These are phyloP conservation scores for Trichocladium uniseriatum DNA, from an alignment of 495 filamentous ascomycete genomes.

Conservation along the genomic window DNA sequence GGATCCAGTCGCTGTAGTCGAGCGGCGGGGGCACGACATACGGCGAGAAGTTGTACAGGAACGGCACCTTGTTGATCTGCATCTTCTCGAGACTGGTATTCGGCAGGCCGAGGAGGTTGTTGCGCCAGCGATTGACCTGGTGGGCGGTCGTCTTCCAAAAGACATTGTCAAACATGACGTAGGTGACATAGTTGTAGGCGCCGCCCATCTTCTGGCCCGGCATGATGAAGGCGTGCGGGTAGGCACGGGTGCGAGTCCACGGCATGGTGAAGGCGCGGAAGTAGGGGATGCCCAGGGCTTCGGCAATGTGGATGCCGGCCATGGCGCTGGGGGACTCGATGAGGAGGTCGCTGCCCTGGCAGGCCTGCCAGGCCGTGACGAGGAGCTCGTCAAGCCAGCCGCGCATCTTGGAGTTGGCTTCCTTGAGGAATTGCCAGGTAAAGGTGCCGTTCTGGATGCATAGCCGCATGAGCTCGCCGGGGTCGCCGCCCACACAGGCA, in stretches of 20 bases:
- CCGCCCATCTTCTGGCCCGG: conserved; percentile 90
- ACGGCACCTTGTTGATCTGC: conserved; percentile 92
- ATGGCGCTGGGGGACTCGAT: conserved; percentile 97
- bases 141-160: conserved; percentile 92
- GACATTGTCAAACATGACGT: conserved; percentile 93
- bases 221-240: conserved; percentile 96
- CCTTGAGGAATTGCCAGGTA: conserved; percentile 79
- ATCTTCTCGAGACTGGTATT: conserved; percentile 81
- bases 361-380: conserved; percentile 73
- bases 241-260: conserved; percentile 91
- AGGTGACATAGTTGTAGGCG: conserved; percentile 87
- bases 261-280: conserved; percentile 99
- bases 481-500: conserved; percentile 77
- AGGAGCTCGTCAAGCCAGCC: conserved; percentile 89
- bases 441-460: conserved; percentile 98
- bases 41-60: conserved; percentile 95
- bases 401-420: conserved; percentile 82
- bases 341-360: conserved; percentile 78
- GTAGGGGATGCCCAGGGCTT: conserved; percentile 86
- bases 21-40: conserved; percentile 84
- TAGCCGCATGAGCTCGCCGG: conserved; percentile 86
- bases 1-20: conserved; percentile 96
- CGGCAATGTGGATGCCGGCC: conserved; percentile 98
- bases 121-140: conserved; percentile 90
- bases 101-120: conserved; percentile 65